These are phyloP conservation scores for Dendrobium officinale DNA, from an alignment of 106 monocot genomes.

Conservation along the genomic window DNA sequence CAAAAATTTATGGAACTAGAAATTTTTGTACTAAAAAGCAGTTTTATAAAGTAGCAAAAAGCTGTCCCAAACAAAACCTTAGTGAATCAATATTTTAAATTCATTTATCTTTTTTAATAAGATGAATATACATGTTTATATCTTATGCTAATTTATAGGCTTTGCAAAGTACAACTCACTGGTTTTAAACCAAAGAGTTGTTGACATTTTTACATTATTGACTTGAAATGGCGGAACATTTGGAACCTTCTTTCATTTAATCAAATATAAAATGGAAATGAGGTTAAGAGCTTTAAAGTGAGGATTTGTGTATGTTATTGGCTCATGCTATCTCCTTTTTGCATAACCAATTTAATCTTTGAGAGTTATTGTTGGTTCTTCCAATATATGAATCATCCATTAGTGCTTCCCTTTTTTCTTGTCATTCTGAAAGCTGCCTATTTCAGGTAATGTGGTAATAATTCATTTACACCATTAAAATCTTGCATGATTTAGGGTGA, in stretches of 20 bases:
- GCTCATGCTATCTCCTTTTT: neutral
- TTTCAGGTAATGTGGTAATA: neutral
- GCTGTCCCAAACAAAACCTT: no score
- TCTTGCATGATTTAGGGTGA: slow-evolving; percentile 48
- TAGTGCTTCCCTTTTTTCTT: neutral
- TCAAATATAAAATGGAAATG: neutral
- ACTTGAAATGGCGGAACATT: neutral
- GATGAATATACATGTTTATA: neutral
- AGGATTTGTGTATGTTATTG: neutral
- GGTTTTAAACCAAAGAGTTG: neutral
- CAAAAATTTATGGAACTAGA: no score
- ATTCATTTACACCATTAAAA: neutral
- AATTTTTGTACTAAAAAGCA: no score
- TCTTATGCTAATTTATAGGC: neutral
- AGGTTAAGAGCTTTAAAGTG: neutral
- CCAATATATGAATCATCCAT: neutral
- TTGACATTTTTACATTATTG: neutral
- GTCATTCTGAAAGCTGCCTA: neutral
- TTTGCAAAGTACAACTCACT: neutral
- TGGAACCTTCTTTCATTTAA: neutral
- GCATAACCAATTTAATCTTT: neutral
- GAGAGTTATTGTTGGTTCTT: neutral
- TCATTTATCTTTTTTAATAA: neutral
- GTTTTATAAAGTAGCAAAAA: no score
- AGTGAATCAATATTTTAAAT: neutral